Evolutionary conservation across 441 rosid genomes (phyloP), one percentile per base, ranked within the genome.

Genomic region (Populus hybrid): DNA sequence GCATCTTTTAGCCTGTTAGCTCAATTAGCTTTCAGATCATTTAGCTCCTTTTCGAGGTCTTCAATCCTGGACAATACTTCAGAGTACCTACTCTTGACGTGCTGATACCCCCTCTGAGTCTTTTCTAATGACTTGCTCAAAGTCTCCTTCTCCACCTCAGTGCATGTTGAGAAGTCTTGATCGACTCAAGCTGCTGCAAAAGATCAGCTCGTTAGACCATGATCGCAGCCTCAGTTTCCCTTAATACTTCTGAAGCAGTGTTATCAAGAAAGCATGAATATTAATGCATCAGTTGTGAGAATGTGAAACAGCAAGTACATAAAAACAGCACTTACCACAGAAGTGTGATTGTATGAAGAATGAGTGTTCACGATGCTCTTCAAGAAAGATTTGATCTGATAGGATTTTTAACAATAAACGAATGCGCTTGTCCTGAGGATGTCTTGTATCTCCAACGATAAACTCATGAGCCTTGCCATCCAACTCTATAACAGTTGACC

Each of bases 401-500:
- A 50, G n/a, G 57, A 14, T 50, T 50, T 50, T 50, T 50, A 50
- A 50, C 57, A 50, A 50, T 50, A 50, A 50, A 50, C 57, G 57
- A 50, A 50, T 50, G 19, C 57, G 57, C 57, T 50, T 50, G 19
- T 50, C 57, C 57, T 50, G 57, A 14, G 57, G 57, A 50, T 50
- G 57, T 50, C 57, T 50, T 50, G 57, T 50, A 14, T 50, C 57
- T 50, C 57, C 57, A 50, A 50, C 57, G 57, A 50, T 50, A 16
- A 50, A 50, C 57, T 50, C 57, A 50, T 50, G 57, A 50, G 57
- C 57, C 57, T 50, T 50, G 57, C 75, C 71, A 76, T 81, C 71
- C 36, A 76, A 73, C 74, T 87, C 86, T 32, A 84, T 80, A 67
- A 85, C 79, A 78, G 90, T 90, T 86, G 88, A 83, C 77, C 84